Evolutionary conservation across 805 yeast species (phyloP).

Genomic region (Candida orba): DNA sequence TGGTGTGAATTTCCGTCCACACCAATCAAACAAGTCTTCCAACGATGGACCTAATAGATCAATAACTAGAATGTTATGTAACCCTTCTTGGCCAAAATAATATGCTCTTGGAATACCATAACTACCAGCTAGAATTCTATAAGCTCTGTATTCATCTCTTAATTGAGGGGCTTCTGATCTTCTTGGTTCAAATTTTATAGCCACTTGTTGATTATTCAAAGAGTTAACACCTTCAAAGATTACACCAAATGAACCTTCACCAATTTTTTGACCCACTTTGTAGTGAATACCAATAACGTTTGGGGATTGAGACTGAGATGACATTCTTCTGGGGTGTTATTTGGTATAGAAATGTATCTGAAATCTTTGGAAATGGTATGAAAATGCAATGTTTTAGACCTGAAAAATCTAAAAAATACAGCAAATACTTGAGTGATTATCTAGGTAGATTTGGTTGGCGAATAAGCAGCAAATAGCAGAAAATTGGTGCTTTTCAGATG

Average conservation of each 20-base stretch:
- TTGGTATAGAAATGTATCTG: too few relatives aligned
- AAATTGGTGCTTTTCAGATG: too few relatives aligned
- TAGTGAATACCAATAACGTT: constrained; percentile 84
- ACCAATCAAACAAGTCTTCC: constrained; percentile 97
- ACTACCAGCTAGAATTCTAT: constrained; percentile 75
- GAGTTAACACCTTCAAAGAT: constrained; percentile 93
- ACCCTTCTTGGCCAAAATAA: constrained; percentile 96
- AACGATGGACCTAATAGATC: constrained; percentile 93
- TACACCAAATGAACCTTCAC: constrained; percentile 98
- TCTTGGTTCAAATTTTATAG: constrained; percentile 94
- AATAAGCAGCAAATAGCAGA: too few relatives aligned
- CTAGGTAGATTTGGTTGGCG: too few relatives aligned
- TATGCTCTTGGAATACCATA: constrained; percentile 94
- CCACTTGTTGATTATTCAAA: constrained; percentile 87
- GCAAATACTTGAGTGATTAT: too few relatives aligned
- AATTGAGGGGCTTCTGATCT: constrained; percentile 96
- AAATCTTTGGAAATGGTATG: too few relatives aligned
- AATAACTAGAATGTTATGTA: constrained; percentile 90
- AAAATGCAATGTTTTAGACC: too few relatives aligned
- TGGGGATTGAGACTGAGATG: constrained; percentile 10
- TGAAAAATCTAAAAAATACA: too few relatives aligned
- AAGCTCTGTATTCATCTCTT: constrained; percentile 94
- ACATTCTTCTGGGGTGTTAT: neutral
- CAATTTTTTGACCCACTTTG: constrained; percentile 94
- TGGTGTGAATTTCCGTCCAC: constrained; percentile 81